Percentiles rank a stretch among this genome's conserved stretches.
Conservation (phyloP, 306 rosid species). For the Pyrus pyrifolia region DNA sequence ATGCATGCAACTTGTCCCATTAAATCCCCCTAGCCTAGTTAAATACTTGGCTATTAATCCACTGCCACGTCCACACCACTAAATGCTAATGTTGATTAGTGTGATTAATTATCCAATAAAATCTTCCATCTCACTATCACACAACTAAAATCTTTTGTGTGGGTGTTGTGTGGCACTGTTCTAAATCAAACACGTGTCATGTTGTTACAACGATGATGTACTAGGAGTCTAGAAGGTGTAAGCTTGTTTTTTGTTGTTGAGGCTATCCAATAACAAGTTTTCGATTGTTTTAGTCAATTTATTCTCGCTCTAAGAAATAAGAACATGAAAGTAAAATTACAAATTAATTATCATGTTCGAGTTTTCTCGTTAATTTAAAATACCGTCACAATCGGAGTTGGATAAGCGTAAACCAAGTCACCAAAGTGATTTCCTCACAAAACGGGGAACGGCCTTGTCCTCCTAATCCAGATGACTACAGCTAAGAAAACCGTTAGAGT, state of each 20-base stretch:
- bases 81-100: background rate
- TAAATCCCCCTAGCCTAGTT: background rate
- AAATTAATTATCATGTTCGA: too few relatives aligned
- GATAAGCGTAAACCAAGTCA: background rate
- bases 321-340: too few relatives aligned
- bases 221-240: too few relatives aligned
- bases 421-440: background rate
- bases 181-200: too few relatives aligned
- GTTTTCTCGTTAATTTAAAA: too few relatives aligned
- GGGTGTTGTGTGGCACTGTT: too few relatives aligned
- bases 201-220: too few relatives aligned
- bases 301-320: too few relatives aligned
- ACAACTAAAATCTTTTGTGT: too few relatives aligned
- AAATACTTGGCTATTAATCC: background rate
- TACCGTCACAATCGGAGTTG: accelerated
- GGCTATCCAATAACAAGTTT: too few relatives aligned
- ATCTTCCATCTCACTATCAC: too few relatives aligned
- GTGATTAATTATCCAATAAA: background rate
- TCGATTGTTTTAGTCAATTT: too few relatives aligned
- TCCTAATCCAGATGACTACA: background rate
- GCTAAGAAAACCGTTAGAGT: background rate
- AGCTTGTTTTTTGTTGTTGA: accelerated
- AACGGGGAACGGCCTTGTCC: background rate
- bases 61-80: background rate
- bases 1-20: background rate